Base-by-base conservation (phyloP, 2,329 filamentous ascomycete species). In the Ophiocordyceps camponoti-saundersi region DNA sequence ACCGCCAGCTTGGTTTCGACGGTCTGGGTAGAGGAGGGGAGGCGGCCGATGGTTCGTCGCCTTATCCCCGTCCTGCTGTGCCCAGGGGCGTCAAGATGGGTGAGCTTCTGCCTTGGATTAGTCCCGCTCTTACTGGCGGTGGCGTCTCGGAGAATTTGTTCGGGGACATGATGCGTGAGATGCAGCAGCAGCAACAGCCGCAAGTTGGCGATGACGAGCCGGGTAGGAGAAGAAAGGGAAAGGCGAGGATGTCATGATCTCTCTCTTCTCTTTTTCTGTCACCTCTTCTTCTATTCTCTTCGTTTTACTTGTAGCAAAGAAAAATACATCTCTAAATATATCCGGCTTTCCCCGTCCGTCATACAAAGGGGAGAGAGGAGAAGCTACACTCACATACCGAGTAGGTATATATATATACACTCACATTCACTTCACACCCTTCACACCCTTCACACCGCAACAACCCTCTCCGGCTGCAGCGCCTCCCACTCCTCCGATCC, bases 151-250 rank as follows among this genome's bases (percentile, higher is more conserved):
- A 98, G 63, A 94, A 96, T 59, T 78, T 95, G 51, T 80, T 96
- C 58, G 87, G 92, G 69, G 89, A 95, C 55, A 94, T 95, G 73
- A 95, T 96, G 89, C 82, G 80, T 58, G 87, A 93, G 68, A 94
- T 96, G 86, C 70, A 72, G 57, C 36, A 32, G 30, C 30, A 32
- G 30, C 30, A 32, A 11, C 30, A 32, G 30, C 30, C 6, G 30
- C 30, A 39, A n/a, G 57, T 54, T 2, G 58, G 55, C 20, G 53
- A 56, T 23, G 56, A 55, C 42, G 59, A 54, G 2, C 57, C 55
- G 12, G 60, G 56, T 48, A 65, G 59, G 59, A 64, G 67, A 58
- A 70, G 68, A 59, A 73, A 72, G 60, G 66, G 23, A 26, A 26
- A 26, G 23, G 23, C 23, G 23, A 26, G 23, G 23, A 26, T 26